These are phyloP conservation scores for Phylloporus sp. DNA, from an alignment of 1,284 basidiomycete species.

Conservation along the genomic window DNA sequence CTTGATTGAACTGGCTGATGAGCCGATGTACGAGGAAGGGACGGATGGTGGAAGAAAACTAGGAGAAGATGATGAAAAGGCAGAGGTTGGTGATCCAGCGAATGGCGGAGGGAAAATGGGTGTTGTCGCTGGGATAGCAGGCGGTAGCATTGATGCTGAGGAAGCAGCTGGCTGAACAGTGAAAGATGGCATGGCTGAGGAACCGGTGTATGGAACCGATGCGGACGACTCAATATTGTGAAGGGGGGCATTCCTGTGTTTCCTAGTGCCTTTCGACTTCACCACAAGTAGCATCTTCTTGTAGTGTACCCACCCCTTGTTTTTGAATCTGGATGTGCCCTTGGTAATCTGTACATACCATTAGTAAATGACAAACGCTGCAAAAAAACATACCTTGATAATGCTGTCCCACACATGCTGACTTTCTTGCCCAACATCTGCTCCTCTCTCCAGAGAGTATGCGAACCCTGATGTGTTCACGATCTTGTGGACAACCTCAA, in stretches of 20 bases:
- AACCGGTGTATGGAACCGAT: background rate
- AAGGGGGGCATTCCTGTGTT: background rate
- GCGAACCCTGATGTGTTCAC: background rate
- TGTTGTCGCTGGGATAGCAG: background rate
- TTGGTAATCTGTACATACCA: background rate
- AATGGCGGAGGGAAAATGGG: background rate
- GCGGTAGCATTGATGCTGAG: background rate
- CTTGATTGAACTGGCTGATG: background rate
- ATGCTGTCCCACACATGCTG: background rate
- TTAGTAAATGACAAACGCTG: background rate
- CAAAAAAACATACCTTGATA: background rate
- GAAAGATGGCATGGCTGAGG: no score
- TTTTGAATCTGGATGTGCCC: background rate
- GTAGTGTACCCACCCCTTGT: background rate
- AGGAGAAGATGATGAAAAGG: background rate
- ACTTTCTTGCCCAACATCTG: background rate
- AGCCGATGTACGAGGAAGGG: background rate
- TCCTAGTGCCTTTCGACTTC: background rate
- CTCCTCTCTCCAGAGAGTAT: conserved; percentile 3
- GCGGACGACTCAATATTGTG: background rate
- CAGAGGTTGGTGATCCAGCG: no score
- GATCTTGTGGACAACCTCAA: background rate
- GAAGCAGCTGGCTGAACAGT: background rate
- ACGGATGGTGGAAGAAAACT: background rate
- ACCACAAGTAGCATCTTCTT: background rate